Evolutionary conservation across 768 basidiomycete genomes (phyloP).

Genomic region (Phaffia australis): DNA sequence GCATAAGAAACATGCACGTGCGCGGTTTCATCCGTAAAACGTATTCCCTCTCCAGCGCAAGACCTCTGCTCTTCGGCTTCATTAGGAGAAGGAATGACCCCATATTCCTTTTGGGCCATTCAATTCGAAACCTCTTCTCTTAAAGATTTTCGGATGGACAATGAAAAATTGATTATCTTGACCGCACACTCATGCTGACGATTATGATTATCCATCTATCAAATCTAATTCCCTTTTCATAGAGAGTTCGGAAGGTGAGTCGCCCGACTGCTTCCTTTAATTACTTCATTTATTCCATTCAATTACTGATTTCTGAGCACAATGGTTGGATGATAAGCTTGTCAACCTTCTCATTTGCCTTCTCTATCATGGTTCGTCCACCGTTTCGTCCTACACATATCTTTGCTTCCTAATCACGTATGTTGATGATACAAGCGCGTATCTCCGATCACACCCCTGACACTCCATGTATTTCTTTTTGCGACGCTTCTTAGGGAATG

Average conservation of each 20-base stretch:
- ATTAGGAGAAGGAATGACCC: no score
- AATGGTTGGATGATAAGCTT: background rate
- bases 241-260: constrained; percentile 26
- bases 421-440: background rate
- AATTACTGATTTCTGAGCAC: background rate
- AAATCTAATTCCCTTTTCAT: background rate
- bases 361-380: background rate
- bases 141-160: no score
- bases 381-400: background rate
- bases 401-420: background rate
- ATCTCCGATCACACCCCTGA: constrained; percentile 53
- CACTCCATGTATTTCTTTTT: background rate
- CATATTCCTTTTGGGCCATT: no score
- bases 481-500: constrained; percentile 47
- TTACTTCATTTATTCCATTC: background rate
- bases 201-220: no score
- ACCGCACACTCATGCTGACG: no score
- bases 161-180: no score
- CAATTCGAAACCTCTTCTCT: no score
- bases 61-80: no score
- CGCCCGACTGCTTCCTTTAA: background rate
- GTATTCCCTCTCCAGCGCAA: no score
- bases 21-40: no score
- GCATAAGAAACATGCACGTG: background rate
- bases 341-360: constrained; percentile 21